Base-by-base conservation (phyloP, 78 protist genomes). In the Cyanophora paradoxa region DNA sequence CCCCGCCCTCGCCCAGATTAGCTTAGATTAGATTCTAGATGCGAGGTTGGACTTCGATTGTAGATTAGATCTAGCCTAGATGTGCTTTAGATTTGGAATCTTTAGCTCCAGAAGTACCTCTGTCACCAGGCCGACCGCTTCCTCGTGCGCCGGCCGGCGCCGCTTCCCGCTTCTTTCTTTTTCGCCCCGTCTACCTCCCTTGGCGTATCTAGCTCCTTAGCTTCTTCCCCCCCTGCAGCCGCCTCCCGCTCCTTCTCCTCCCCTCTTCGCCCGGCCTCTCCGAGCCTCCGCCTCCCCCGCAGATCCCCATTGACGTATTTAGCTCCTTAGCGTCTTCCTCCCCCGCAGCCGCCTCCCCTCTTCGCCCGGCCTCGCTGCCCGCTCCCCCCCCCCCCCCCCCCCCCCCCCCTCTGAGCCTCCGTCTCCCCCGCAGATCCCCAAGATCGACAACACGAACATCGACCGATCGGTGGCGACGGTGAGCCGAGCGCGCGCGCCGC, bases 391-490 rank as follows among this genome's bases (percentile, higher is more conserved):
- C 71, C 13, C 17, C 46, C 31, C 58, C 59, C n/a, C n/a, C n/a
- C n/a, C n/a, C n/a, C n/a, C n/a, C n/a, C n/a, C n/a, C n/a, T n/a
- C n/a, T n/a, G n/a, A n/a, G n/a, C n/a, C n/a, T n/a, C n/a, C n/a
- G n/a, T n/a, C n/a, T n/a, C n/a, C n/a, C n/a, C n/a, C n/a, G 17
- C 4, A 57, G 76, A 71, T 71, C 37, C 76, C 76, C n/a, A n/a
- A 5, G 20, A 67, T 79, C 30, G 83, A 79, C 67, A 79, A 79
- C 79, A 79, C 83, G 31, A 73, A 69, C 46, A 52, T 74, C 57
- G 83, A 79, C 82, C 64, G 81, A 10, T 63, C 78, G n/a, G 50
- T 79, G 46, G 78, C 78, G 22, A 36, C 39, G 40, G 31, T 72
- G n/a, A n/a, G n/a, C n/a, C n/a, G n/a, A 14, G 63, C 19, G 39